phyloP scores from a whole-genome alignment of 805 yeast species.

The Zygoascus tannicola region DNA sequence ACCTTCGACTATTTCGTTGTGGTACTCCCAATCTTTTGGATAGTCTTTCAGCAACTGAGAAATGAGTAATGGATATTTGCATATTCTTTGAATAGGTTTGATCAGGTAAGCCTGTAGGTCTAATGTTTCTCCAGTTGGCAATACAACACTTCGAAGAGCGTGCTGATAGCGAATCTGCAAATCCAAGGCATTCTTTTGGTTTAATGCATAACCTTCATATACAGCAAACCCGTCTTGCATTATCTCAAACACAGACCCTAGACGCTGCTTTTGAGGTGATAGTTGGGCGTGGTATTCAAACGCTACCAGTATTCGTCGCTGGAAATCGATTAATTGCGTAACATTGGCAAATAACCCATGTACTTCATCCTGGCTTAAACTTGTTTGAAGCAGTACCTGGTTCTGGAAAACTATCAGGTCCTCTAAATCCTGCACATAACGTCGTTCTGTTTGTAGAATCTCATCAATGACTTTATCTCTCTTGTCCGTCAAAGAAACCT shows the following conservation, averaged over 20 bases:
- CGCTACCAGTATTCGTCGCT: slow-evolving; percentile 79
- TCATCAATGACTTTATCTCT: slow-evolving; percentile 76
- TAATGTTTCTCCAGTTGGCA: slow-evolving; percentile 62
- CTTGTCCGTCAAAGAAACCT: slow-evolving; percentile 37
- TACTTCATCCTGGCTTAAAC: slow-evolving; percentile 68
- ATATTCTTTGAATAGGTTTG: slow-evolving; percentile 93
- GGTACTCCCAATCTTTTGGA: slow-evolving; percentile 41
- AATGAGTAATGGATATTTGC: slow-evolving; percentile 83
- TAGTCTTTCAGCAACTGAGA: slow-evolving; percentile 60
- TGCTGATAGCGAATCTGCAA: slow-evolving; percentile 3
- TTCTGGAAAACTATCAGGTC: slow-evolving; percentile 55
- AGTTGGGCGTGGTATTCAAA: slow-evolving; percentile 78
- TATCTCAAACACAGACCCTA: slow-evolving; percentile 82
- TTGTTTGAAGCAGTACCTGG: slow-evolving; percentile 56
- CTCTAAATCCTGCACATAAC: slow-evolving; percentile 86
- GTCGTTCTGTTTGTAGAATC: slow-evolving; percentile 80
- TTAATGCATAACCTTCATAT: slow-evolving; percentile 91
- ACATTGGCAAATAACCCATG: slow-evolving; percentile 80
- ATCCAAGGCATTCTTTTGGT: slow-evolving; percentile 80
- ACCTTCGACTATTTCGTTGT: slow-evolving; percentile 64
- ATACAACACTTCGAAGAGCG: slow-evolving; percentile 31
- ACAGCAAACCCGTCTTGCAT: slow-evolving; percentile 78
- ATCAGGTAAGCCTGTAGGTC: slow-evolving; percentile 83
- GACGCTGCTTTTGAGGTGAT: slow-evolving; percentile 66
- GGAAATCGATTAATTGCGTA: slow-evolving; percentile 78